Conservation (phyloP, 768 basidiomycete genomes). For the Gymnopilus junonius region DNA sequence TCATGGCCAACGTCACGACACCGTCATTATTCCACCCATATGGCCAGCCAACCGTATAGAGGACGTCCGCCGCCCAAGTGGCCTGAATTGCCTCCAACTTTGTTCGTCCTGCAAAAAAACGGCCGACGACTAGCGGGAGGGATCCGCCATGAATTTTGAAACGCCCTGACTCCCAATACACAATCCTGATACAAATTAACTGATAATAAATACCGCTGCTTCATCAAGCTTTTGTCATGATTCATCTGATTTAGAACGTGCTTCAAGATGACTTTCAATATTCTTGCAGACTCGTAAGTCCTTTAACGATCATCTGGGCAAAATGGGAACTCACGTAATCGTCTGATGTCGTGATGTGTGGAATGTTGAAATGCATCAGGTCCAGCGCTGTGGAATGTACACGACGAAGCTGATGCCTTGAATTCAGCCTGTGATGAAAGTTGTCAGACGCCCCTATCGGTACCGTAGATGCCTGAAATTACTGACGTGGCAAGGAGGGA, state of each 20-base stretch:
- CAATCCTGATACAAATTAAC: constrained; percentile 4
- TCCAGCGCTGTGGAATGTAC: constrained; percentile 8
- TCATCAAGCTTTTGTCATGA: background rate
- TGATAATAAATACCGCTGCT: constrained; percentile 1
- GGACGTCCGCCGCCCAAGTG: no score
- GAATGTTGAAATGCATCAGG: constrained; percentile 7
- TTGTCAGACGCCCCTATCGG: background rate
- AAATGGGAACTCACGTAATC: constrained; percentile 5
- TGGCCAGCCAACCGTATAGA: no score
- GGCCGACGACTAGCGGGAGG: background rate
- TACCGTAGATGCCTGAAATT: background rate
- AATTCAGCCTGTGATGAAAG: constrained; percentile 15
- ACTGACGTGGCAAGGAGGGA: constrained; percentile 41
- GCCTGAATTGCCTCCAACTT: no score
- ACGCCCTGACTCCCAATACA: background rate
- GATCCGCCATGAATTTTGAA: background rate
- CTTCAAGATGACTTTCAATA: background rate
- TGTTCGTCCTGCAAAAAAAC: no score
- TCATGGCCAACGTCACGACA: no score
- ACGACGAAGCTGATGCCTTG: constrained; percentile 10
- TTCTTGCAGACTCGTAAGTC: background rate
- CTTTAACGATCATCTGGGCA: background rate
- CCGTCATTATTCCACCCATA: no score
- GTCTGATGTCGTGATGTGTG: background rate
- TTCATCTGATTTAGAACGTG: background rate